Base-by-base conservation (phyloP, 2,329 filamentous ascomycete genomes). In the Aspergillus persii region DNA sequence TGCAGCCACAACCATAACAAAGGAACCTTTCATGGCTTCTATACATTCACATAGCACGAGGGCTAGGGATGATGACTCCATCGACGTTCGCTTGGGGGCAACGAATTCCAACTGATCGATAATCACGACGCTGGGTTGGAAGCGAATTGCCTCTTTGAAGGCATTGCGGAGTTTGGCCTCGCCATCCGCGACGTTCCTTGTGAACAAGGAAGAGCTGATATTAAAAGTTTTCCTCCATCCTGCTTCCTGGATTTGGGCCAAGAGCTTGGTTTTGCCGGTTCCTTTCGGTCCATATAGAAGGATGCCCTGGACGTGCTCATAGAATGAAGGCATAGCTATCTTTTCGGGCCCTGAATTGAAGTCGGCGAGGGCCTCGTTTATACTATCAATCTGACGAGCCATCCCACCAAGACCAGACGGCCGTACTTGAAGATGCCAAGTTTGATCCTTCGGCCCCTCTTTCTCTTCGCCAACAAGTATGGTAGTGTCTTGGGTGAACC, bases 281-380 rank as follows among this genome's bases (percentile, higher is more conserved):
- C 94, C 93, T 62, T 86, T 85, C 18, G 90, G 88, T 12, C 94
- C 94, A 71, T 96, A 88, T 4, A 97, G 80, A 27, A 95, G 81
- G 39, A 95, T 83, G 0, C 86, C 86, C 54, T 84, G 83, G 77
- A 65, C 76, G 67, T 70, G 72, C 67, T 68, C 71, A 65, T 74
- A 77, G 57, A 73, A 82, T 48, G 64, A 68, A 57, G 70, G 79
- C 78, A 77, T 75, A n/a, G 61, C 64, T 41, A 71, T 63, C 39
- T 61, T 66, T 33, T 66, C 69, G 15, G 62, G 58, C 41, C 67
- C 63, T 27, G 64, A 53, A 50, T 80, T 81, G 65, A 89, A 89
- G 59, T 80, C 79, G 27, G 74, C 71, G 27, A 96, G 80, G 53
- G 87, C 86, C 41, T 80, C 72, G 71, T 96, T 94, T 62, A 96